Percentiles rank a stretch among this genome's conserved stretches.
These are phyloP conservation scores for Aureobasidium musti DNA, from an alignment of 2,329 filamentous ascomycete species.

Conservation along the genomic window DNA sequence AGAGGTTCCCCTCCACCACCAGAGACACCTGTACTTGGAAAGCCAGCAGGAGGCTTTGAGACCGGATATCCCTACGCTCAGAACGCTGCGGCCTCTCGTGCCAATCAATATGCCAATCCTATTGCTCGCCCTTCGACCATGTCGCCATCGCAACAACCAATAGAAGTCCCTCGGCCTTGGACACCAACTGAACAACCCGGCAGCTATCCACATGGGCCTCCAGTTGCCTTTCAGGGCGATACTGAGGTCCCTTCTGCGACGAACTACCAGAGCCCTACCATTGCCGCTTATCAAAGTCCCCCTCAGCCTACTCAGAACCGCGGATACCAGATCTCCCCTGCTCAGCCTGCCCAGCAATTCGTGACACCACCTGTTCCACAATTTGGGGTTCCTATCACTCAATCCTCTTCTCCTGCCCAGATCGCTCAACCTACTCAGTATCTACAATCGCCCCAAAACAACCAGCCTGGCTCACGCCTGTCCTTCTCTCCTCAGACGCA, in stretches of 20 bases:
- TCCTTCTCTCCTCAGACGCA: conserved; percentile 32
- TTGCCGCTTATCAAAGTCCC: conserved; percentile 43
- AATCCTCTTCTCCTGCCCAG: conserved; percentile 10
- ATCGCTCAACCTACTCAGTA: conserved; percentile 11
- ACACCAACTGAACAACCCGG: conserved; percentile 91
- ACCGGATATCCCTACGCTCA: conserved; percentile 81
- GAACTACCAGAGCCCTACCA: conserved; percentile 2
- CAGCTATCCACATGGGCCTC: conserved; percentile 82
- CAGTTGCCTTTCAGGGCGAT: conserved; percentile 86
- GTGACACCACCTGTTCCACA: conserved; percentile 48
- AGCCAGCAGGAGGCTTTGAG: conserved; percentile 63
- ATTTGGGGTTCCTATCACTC: conserved; percentile 13
- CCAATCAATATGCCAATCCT: conserved; percentile 68
- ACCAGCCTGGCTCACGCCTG: conserved; percentile 17
- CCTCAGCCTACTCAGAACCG: conserved; percentile 49
- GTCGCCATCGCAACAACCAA: conserved; percentile 43
- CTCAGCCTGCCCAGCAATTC: conserved; percentile 8
- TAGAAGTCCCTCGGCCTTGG: conserved; percentile 69
- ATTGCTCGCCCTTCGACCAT: conserved; percentile 49
- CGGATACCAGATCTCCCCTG: conserved; percentile 24
- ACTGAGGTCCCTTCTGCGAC: conserved; percentile 60
- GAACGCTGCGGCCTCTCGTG: conserved; percentile 77
- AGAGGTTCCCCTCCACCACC: conserved; percentile 92
- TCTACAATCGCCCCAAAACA: conserved; percentile 22
- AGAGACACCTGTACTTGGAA: conserved; percentile 81